Base-by-base conservation (phyloP, 192 early-diverging fungal species). In the Tieghemiomyces parasiticus region DNA sequence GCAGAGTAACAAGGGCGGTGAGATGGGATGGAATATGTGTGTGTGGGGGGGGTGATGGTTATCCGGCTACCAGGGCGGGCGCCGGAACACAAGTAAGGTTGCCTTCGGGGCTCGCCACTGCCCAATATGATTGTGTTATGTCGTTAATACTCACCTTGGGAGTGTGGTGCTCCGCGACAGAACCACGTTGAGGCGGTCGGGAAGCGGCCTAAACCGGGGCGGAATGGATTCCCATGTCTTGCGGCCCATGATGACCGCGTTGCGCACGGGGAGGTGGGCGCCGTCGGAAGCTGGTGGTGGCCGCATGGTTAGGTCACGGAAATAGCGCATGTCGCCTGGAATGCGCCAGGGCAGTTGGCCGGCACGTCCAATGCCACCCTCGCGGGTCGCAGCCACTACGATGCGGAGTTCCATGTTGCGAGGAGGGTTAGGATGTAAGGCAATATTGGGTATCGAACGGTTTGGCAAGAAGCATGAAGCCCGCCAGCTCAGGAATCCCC, bases 161-260 rank as follows among this genome's bases (percentile, higher is more conserved):
- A 78, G 78, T 31, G 74, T 59, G 0, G 66, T 60, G 64, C 81
- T 76, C 58, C 84, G 63, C 32, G 91, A 85, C 24, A 99, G 61
- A 9, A 99, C 83, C 32, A 99, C 74, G 71, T 95, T 99, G 59
- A 88, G 70, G 49, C 95, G 76, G 46, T 71, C 60, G 12, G 62
- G 59, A n/a, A 99, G 70, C 9, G 95, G 95, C 45, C 87, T 72
- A 63, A 83, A 90, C 53, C 80, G 82, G 6, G 53, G 47, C 2
- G 95, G 95, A 47, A 99, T 89, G 3, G 86, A 89, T 63, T 93
- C 89, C 92, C 93, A 99, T 22, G 91, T 94, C 24, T 73, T 70
- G 46, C 92, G 78, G 46, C 95, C 95, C 90, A 99, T 91, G 63
- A 99, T 88, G 46, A 90, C 87, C 0, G 83, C 86, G 67, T 98